Base-by-base conservation (phyloP, 495 filamentous ascomycete genomes). In the Xylaria flabelliformis region DNA sequence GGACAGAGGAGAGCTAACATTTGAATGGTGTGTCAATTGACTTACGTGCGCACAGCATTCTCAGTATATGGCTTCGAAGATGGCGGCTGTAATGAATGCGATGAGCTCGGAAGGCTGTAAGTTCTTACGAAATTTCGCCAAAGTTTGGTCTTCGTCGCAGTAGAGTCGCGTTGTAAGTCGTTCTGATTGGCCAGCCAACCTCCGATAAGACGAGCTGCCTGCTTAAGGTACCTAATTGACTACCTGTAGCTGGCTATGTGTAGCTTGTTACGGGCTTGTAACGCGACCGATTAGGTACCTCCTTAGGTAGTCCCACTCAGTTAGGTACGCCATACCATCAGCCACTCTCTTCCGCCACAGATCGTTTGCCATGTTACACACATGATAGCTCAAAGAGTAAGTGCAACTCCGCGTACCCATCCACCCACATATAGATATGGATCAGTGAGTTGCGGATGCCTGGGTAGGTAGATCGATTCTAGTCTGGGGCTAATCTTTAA, bases 31-130 rank as follows among this genome's bases (percentile, higher is more conserved):
- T 1, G 42, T 26, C 21, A 12, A 19, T 7, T 4, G 56, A 74
- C 77, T 74, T 72, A 79, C 77, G 64, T 69, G 77, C 74, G 44
- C 77, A 79, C 74, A 79, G 66, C 77, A 79, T 79, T 8, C 50
- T 72, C 69, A 9, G 19, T 59, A 66, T 15, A 56, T 39, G 2
- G 19, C 34, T 56, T 53, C n/a, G 61, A 64, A 53, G 34, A 48
- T 59, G 62, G 50, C 41, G 36, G 61, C 36, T 64, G n/a, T 9
- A 26, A 17, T 42, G 34, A 19, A 34, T 44, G 6, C 13, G 53
- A 53, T 26, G 26, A 39, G 39, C 39, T 5, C 21, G 34, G 51
- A 32, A 65, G 53, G 69, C 62, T 66, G 51, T 36, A 26, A 4
- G 53, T 36, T 51, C 39, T 39, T 9, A 42, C 19, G 36, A 24